Conservation (phyloP, 176 grass and related monocot species). For the Oryza glaberrima region DNA sequence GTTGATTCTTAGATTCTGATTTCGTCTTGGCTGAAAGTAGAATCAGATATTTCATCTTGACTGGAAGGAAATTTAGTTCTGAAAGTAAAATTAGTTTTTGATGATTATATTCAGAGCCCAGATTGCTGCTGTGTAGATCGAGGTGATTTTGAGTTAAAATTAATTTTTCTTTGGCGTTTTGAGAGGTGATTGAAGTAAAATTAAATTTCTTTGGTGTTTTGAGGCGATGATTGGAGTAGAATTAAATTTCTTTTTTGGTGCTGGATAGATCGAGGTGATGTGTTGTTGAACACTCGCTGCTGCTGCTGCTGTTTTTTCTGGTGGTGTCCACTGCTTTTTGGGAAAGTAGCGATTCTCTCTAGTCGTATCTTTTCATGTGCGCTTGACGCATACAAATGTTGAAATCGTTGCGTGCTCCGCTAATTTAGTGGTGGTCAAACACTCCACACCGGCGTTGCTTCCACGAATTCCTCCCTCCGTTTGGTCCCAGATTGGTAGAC, state of each 20-base stretch:
- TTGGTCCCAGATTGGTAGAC: neutral
- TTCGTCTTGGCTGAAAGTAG: neutral
- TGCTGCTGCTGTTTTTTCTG: neutral
- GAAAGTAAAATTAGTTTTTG: neutral
- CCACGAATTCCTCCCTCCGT: neutral
- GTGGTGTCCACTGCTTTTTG: neutral
- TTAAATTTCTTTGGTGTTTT: too few relatives aligned
- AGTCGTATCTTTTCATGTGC: neutral
- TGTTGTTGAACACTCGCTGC: neutral
- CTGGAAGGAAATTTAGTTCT: neutral
- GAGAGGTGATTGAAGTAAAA: neutral
- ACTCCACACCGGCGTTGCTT: constrained; percentile 17
- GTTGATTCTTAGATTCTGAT: neutral
- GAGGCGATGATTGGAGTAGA: neutral
- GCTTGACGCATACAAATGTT: neutral
- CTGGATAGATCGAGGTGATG: neutral
- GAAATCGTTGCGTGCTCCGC: constrained; percentile 4
- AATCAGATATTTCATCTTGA: neutral
- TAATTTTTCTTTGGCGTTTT: too few relatives aligned
- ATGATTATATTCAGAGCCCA: neutral
- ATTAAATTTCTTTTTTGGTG: too few relatives aligned
- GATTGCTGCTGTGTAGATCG: neutral
- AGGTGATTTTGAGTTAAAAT: neutral
- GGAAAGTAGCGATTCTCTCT: constrained; percentile 25
- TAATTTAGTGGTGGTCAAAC: neutral